Conservation (phyloP, 352 stramenopile genomes). For the Thraustochytrium sp. region DNA sequence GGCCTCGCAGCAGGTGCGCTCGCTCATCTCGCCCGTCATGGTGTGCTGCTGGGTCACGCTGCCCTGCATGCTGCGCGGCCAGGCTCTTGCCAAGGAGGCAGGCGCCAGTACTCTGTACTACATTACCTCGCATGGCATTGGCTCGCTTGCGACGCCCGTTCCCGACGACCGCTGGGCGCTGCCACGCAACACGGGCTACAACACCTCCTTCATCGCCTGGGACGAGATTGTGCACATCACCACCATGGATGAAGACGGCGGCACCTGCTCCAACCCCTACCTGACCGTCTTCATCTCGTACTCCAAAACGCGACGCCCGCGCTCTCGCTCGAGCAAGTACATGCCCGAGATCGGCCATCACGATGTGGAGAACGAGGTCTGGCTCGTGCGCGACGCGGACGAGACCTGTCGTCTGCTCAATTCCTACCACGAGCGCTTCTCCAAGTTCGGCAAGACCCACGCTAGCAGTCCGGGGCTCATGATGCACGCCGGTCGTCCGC, state of each 20-base stretch:
- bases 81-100: neutral
- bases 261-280: neutral
- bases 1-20: neutral
- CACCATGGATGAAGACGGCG: neutral
- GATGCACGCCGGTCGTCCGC: too few species aligned
- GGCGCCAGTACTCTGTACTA: neutral
- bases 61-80: neutral
- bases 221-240: neutral
- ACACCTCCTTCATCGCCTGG: neutral
- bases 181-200: neutral
- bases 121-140: neutral
- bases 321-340: neutral
- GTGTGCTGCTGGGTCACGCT: neutral
- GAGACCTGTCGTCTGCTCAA: neutral
- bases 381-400: neutral
- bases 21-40: neutral
- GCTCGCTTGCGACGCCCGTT: neutral
- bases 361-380: neutral
- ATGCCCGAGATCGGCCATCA: neutral
- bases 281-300: neutral
- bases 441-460: too few species aligned
- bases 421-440: neutral
- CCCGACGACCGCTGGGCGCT: neutral
- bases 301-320: neutral
- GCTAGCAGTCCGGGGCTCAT: too few species aligned